Evolutionary conservation across 306 rosid species (phyloP), one percentile per base, ranked within the genome.

Genomic region (Abrus pulchellus): DNA sequence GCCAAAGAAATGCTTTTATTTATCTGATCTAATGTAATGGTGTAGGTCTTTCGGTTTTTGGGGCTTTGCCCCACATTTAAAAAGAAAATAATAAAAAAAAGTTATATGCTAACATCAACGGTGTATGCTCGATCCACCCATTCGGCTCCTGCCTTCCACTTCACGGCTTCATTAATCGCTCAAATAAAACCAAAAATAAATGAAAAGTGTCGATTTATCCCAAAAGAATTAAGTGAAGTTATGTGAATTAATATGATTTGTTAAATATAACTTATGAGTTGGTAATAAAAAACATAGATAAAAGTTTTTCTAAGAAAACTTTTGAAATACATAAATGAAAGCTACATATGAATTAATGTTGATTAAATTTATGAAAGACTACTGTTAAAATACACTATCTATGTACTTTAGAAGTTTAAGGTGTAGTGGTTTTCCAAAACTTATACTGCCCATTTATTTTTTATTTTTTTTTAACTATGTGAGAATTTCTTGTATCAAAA

Each of bases 141-240:
- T 29, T 57, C 12, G 36, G 64, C 5, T 57, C 7, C 20, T 10
- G 67, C 43, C 67, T 60, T 60, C 67, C 67, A 32, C 43, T 60
- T 60, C 67, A 60, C 67, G 67, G 43, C 43, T 32, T 60, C 20
- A 3, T 60, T 60, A 60, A 60, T 32, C 65, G 32, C 68, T 62
- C 9, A 62, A 62, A 60, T 32, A 59, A 32, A 60, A 60, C 11
- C 10, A 33, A 61, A 9, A 4, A 9, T 9, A 60, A 57, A 9
- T 61, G 20, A 12, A 61, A 61, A 61, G 5, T 11, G 28, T 9
- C 12, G 8, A 33, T 33, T 0, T 12, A 20, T 34, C 32, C 29
- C 68, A 5, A 60, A 34, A 34, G 47, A 62, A 62, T 36, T 62
- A 34, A 34, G 67, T 33, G 67, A 33, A 61, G 67, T 32, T 12